phyloP scores from a whole-genome alignment of 306 rosid genomes.

The Quercus dentata region DNA sequence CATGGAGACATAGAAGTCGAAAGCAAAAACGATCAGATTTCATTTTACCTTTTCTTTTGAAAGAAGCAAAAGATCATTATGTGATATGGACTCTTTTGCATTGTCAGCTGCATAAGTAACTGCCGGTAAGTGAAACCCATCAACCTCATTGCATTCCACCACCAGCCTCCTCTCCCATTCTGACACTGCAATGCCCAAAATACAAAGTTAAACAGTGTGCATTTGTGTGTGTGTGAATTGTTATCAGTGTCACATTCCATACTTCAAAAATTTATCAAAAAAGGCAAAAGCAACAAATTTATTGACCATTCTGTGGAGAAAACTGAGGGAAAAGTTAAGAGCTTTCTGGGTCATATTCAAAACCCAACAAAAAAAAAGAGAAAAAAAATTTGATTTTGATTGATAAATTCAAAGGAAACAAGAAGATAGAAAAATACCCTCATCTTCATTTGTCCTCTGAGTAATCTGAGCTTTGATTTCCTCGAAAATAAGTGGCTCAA shows the following conservation, averaged over 20 bases:
- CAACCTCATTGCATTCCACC: constrained; percentile 54
- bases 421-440: constrained; percentile 30
- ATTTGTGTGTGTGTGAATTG: neutral
- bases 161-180: constrained; percentile 68
- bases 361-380: neutral
- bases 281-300: neutral
- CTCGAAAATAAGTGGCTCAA: constrained; percentile 82
- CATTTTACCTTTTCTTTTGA: constrained; percentile 64
- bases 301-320: neutral
- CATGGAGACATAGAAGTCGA: neutral
- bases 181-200: constrained; percentile 39
- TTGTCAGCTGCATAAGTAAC: constrained; percentile 33
- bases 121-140: constrained; percentile 71
- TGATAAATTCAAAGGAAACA: neutral
- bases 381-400: neutral
- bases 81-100: constrained; percentile 48
- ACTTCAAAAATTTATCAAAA: constrained; percentile 4
- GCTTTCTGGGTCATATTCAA: neutral
- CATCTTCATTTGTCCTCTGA: constrained; percentile 50
- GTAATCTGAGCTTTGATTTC: constrained; percentile 82
- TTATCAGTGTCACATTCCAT: neutral
- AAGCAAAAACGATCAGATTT: neutral
- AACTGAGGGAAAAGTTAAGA: neutral
- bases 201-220: neutral
- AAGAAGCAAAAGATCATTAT: constrained; percentile 78